Evolutionary conservation across 1,139 yeast genomes (phyloP), one percentile per base, ranked within the genome.

Genomic region (Pichia sp.): DNA sequence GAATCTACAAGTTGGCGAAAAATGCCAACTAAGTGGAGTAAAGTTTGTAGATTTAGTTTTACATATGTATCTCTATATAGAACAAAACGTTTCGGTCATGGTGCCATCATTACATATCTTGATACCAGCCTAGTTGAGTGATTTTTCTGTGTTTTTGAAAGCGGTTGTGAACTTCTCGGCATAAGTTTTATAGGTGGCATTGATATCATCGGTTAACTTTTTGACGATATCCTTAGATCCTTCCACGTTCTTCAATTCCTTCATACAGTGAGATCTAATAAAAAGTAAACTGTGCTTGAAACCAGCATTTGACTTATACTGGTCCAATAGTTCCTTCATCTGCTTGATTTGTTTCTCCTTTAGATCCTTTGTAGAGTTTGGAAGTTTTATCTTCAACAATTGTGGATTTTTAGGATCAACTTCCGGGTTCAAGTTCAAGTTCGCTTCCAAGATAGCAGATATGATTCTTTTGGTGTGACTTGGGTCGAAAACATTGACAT

Each of bases 401-500:
- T 83, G 94, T 33, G 77, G 77, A 52, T 81, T 83, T 36, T 73
- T 62, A 3, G 84, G 74, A 45, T 85, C 88, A 19, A 67, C 66
- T 51, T 81, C 87, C 1, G 96, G 94, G 42, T 81, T 85, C 64
- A 88, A 62, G 49, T 84, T 83, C 54, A 85, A 60, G 11, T 73
- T 74, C 0, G 88, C 67, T 2, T 73, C 80, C 42, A 86, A 58
- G 27, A 88, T 77, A 0, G 87, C 69, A 41, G 85, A 77, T 32
- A 81, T 69, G 20, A 88, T 72, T 44, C 72, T 69, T 51, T 84
- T 82, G 20, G 76, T 69, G 48, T 84, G 71, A 34, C 65, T 65
- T 10, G 95, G 93, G 50, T 87, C 96, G 57, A 80, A 88, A 2
- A 87, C 91, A 0, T 94, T 86, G 22, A 88, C 71, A 32, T 75